Percentiles rank a stretch among this genome's conserved stretches.
Evolutionary conservation across 163 green algal genomes (phyloP).

Genomic region (Chloroidium sp.): DNA sequence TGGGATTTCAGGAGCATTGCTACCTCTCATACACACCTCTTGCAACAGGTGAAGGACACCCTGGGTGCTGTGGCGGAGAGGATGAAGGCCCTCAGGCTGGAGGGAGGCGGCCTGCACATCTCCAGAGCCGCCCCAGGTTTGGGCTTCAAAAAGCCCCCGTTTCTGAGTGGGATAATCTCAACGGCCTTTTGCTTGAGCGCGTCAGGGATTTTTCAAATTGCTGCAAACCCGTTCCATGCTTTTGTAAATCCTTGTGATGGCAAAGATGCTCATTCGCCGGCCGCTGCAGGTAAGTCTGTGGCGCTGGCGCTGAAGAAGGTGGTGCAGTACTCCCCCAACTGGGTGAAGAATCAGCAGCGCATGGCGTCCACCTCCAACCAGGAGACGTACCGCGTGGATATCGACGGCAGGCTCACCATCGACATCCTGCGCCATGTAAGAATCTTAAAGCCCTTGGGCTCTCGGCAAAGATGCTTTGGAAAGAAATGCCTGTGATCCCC

Average conservation of each 20-base stretch:
- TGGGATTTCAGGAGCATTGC: neutral
- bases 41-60: conserved; percentile 42
- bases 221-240: too few species aligned
- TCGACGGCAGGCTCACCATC: conserved; percentile 45
- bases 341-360: conserved; percentile 64
- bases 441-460: neutral
- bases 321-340: conserved; percentile 53
- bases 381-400: conserved; percentile 50
- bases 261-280: too few species aligned
- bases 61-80: conserved; percentile 46
- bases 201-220: too few species aligned
- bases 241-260: too few species aligned
- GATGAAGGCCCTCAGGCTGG: conserved; percentile 36
- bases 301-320: conserved; percentile 33
- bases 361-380: conserved; percentile 73
- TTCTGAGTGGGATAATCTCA: too few species aligned
- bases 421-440: conserved; percentile 50
- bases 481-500: too few species aligned
- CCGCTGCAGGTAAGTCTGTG: too few species aligned
- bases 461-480: too few species aligned
- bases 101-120: conserved; percentile 6
- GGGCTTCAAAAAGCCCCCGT: too few species aligned
- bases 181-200: too few species aligned
- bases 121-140: neutral
- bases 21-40: neutral